Percentiles rank a stretch among this genome's conserved stretches.
phyloP scores from a whole-genome alignment of 176 grass and related monocot species.

The Oryza australiensis region DNA sequence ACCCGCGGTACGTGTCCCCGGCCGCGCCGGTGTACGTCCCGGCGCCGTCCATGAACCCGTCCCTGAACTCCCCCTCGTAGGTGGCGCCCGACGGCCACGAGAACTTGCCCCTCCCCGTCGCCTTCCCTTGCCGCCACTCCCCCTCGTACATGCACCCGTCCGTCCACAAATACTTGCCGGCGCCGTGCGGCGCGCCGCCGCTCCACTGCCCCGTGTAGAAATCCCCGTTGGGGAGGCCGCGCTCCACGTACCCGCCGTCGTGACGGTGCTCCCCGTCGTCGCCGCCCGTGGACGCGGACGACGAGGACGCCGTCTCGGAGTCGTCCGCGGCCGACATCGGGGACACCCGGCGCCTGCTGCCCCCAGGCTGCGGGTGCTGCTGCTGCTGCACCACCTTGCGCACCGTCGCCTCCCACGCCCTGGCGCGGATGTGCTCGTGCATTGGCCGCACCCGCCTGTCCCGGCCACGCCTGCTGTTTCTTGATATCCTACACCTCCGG shows the following conservation, averaged over 20 bases:
- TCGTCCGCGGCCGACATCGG: slow-evolving; percentile 54
- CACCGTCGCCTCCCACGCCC: slow-evolving; percentile 64
- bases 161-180: slow-evolving; percentile 87
- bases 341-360: slow-evolving; percentile 43
- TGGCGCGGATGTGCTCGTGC: slow-evolving; percentile 54
- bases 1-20: slow-evolving; percentile 80
- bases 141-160: slow-evolving; percentile 99
- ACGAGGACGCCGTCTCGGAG: slow-evolving; percentile 43
- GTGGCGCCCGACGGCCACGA: slow-evolving; percentile 92
- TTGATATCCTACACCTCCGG: not conserved
- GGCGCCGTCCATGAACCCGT: slow-evolving; percentile 89
- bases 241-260: slow-evolving; percentile 43
- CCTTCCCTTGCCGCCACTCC: slow-evolving; percentile 78
- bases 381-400: slow-evolving; percentile 32
- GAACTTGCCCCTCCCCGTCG: slow-evolving; percentile 78
- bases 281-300: slow-evolving; percentile 29
- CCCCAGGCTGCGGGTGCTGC: slow-evolving; percentile 37
- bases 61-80: slow-evolving; percentile 89
- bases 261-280: slow-evolving; percentile 11
- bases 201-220: slow-evolving; percentile 90
- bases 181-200: slow-evolving; percentile 59
- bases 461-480: not conserved
- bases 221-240: slow-evolving; percentile 81
- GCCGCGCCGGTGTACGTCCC: slow-evolving; percentile 83
- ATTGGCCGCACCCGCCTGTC: slow-evolving; percentile 41